Conservation (phyloP, 108 stramenopile genomes). For the Nannochloropsis oceanica region DNA sequence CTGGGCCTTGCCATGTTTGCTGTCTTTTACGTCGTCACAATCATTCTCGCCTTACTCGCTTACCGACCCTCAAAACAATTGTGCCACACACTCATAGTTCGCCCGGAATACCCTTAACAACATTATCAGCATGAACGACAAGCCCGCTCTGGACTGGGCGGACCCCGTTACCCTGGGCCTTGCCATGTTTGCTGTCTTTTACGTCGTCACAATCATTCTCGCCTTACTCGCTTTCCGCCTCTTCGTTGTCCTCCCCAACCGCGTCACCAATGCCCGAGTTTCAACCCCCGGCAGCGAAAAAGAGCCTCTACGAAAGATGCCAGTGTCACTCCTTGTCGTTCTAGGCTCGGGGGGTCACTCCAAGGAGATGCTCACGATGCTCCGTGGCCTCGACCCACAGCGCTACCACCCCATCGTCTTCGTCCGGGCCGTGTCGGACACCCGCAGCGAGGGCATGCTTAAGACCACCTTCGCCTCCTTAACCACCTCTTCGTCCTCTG, state of each 20-base stretch:
- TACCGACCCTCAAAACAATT: too few species aligned
- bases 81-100: too few species aligned
- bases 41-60: neutral
- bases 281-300: neutral
- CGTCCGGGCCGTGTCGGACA: conserved; percentile 51
- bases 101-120: too few species aligned
- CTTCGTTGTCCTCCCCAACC: neutral
- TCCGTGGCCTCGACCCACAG: conserved; percentile 39
- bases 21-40: neutral
- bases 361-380: conserved; percentile 62
- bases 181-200: neutral
- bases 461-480: neutral
- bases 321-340: conserved; percentile 50
- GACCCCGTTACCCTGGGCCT: neutral
- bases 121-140: too few species aligned
- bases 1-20: neutral
- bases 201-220: neutral
- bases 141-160: neutral
- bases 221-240: neutral
- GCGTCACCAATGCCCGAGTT: neutral
- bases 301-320: neutral
- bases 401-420: conserved; percentile 48
- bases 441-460: neutral
- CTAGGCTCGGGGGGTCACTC: conserved; percentile 74
- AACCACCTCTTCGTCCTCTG: neutral